Evolutionary conservation across 2,329 filamentous ascomycete genomes (phyloP).

Genomic region (Diatrype stigma): DNA sequence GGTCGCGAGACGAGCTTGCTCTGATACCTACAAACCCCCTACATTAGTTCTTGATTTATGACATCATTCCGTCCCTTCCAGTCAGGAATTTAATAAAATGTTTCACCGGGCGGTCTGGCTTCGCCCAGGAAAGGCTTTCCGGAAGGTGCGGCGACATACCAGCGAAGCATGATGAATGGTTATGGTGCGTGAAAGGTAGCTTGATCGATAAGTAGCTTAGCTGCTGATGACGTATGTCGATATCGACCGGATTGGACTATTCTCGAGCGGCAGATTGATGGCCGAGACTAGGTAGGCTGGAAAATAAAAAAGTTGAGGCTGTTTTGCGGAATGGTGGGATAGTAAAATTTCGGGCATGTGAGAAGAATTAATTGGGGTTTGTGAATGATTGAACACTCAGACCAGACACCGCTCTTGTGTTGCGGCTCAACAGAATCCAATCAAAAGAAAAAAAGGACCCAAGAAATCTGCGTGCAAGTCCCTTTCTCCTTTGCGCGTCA

Average conservation of each 20-base stretch:
- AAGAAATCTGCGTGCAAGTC: background rate
- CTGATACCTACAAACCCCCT: slow-evolving; percentile 66
- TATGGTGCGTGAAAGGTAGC: background rate
- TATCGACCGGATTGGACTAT: too few relatives aligned
- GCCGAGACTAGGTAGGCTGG: too few relatives aligned
- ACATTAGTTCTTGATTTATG: background rate
- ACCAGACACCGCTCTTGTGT: background rate
- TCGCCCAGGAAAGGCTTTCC: background rate
- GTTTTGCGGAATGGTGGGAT: too few relatives aligned
- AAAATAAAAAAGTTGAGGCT: too few relatives aligned
- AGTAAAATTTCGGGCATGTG: too few relatives aligned
- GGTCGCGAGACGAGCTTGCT: slow-evolving; percentile 74
- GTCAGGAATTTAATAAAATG: too few relatives aligned
- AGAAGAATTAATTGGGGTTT: too few relatives aligned
- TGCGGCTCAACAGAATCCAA: background rate
- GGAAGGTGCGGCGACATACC: background rate
- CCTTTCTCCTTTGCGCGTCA: background rate
- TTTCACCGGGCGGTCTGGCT: background rate
- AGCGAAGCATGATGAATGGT: background rate
- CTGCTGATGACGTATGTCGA: too few relatives aligned
- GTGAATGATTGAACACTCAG: too few relatives aligned
- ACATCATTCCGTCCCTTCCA: background rate
- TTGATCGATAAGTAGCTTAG: too few relatives aligned
- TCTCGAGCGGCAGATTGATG: too few relatives aligned
- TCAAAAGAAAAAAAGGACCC: background rate